These are phyloP conservation scores for Eucalyptus tenuipes DNA, from an alignment of 345 rosid species.

Conservation along the genomic window DNA sequence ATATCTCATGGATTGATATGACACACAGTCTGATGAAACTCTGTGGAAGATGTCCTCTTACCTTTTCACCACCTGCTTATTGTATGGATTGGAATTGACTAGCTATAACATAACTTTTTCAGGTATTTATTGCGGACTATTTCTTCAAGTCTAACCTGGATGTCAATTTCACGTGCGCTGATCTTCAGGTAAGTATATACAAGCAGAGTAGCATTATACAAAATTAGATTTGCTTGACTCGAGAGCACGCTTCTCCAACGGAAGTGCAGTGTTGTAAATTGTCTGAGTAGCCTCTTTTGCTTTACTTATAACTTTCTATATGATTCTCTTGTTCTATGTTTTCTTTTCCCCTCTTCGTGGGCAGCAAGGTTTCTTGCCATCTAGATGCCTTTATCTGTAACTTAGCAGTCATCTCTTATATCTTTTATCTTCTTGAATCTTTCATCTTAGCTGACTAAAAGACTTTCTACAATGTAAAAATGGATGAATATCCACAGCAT, in stretches of 20 bases:
- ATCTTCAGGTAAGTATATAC: conserved; percentile 54
- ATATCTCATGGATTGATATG: not conserved
- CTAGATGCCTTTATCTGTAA: not conserved
- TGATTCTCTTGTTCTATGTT: not conserved
- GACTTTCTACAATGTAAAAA: not conserved
- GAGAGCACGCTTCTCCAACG: not conserved
- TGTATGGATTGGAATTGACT: not conserved
- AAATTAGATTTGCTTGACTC: not conserved
- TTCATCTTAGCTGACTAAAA: not conserved
- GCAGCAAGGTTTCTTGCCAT: not conserved
- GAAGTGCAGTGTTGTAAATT: not conserved
- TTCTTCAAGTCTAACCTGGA: conserved; percentile 70
- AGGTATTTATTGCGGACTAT: conserved; percentile 95
- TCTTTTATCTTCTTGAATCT: not conserved
- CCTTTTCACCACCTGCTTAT: not conserved
- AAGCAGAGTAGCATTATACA: not conserved
- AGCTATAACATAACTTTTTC: conserved; percentile 5
- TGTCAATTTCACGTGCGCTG: conserved; percentile 53
- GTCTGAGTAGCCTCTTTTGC: not conserved
- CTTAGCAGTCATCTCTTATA: not conserved
- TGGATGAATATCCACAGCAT: not conserved
- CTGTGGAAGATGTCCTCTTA: not conserved
- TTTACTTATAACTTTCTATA: not conserved
- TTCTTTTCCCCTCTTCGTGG: not conserved
- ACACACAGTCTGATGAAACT: not conserved